Evolutionary conservation across 352 stramenopile species (phyloP).

Genomic region (Phytopythium delawarense): DNA sequence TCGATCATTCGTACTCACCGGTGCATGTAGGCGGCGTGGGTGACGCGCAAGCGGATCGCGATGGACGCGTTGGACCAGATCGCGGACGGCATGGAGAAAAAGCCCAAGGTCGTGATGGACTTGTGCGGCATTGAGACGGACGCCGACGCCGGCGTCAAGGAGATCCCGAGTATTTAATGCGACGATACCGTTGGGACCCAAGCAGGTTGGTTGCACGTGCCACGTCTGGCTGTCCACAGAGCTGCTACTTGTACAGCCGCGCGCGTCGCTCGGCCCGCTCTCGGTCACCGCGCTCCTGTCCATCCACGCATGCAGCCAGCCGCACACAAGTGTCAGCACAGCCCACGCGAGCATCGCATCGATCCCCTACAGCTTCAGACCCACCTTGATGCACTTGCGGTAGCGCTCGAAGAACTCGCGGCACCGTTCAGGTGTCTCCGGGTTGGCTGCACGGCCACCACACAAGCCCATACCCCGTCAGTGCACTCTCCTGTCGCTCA

Average conservation of each 20-base stretch:
- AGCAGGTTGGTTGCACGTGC: neutral
- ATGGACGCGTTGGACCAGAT: constrained; percentile 79
- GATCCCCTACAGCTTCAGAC: neutral
- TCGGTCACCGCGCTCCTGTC: constrained; percentile 35
- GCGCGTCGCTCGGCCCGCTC: constrained; percentile 29
- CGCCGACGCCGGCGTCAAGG: constrained; percentile 59
- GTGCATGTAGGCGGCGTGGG: constrained; percentile 50
- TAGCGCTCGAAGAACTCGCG: constrained; percentile 63
- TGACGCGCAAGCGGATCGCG: constrained; percentile 69
- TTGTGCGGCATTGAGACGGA: constrained; percentile 68
- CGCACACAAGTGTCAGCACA: too few species aligned
- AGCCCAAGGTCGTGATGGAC: constrained; percentile 55
- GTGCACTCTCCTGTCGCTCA: neutral
- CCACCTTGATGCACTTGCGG: constrained; percentile 55
- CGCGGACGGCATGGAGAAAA: constrained; percentile 83
- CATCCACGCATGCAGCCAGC: neutral
- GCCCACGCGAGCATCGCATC: too few species aligned
- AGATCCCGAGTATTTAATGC: constrained; percentile 63
- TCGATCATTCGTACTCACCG: neutral
- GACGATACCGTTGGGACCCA: neutral
- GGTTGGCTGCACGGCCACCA: constrained; percentile 31
- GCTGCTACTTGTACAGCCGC: constrained; percentile 13
- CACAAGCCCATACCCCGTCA: neutral
- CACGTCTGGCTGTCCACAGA: neutral
- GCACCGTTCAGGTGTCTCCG: constrained; percentile 39